Base-by-base conservation (phyloP, 2,329 filamentous ascomycete genomes). In the Colletotrichum agaves region DNA sequence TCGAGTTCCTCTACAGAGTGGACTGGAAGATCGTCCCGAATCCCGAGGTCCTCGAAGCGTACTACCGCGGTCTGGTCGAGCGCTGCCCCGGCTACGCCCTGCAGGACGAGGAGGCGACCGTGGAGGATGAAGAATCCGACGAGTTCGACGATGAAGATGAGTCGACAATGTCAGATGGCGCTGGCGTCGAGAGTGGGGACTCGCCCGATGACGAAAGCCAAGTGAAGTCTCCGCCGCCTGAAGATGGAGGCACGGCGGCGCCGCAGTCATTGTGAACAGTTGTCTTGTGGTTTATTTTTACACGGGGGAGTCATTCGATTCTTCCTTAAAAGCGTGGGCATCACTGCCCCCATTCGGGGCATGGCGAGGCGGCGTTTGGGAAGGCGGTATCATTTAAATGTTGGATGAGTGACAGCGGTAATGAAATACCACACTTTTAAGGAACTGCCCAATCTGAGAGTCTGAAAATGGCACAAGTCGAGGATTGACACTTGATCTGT, bases 1-100 rank as follows among this genome's bases (percentile, higher is more conserved):
- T 99, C 33, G 96, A 99, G 74, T 97, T 99, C 72, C 82, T 99
- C 35, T 93, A 94, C 75, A 87, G 93, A 60, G 91, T 99, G 31
- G 93, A 98, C 75, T 99, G 96, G 95, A 93, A 92, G 74, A 99
- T 99, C 72, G 94, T 99, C 3, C 96, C 96, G 5, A 94, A 97
- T 74, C 94, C 96, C 1, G 96, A 98, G 77, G 91, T 97, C 2
- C 83, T 99, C 47, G 93, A 94, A 27, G 94, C 97, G 63, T 99
- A 99, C 77, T 99, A 98, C 78, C 88, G 89, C 69, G 95, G 93
- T 56, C 82, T 99, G 37, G 91, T 98, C 35, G 93, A 88, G 71
- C 84, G 88, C 12, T 86, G 85, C 33, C 83, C 84, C 0, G 85
- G 84, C 7, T 91, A 89, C 71, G 75, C 76, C 23, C 76, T 90